Evolutionary conservation across 371 early-diverging fungal genomes (phyloP).

Genomic region (Zychaea mexicana): DNA sequence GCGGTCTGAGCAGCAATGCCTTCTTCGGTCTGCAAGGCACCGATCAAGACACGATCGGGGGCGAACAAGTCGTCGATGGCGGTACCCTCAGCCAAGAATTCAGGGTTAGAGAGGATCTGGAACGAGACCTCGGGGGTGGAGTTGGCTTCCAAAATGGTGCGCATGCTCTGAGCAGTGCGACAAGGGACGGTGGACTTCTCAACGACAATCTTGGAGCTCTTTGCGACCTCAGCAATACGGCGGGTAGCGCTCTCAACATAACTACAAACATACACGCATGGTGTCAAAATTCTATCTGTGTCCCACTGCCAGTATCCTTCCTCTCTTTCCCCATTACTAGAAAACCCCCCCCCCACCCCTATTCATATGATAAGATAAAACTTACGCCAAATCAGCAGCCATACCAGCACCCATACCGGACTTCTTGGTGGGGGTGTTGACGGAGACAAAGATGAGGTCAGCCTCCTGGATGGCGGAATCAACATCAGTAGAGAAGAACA

Average conservation of each 20-base stretch:
- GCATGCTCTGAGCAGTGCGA: slow-evolving; percentile 89
- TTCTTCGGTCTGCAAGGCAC: slow-evolving; percentile 78
- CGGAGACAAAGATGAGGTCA: slow-evolving; percentile 88
- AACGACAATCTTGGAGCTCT: slow-evolving; percentile 86
- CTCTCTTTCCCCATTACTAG: neutral
- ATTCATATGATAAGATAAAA: slow-evolving; percentile 4
- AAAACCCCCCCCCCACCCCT: neutral
- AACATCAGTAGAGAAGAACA: slow-evolving; percentile 85
- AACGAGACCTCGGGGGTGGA: slow-evolving; percentile 73
- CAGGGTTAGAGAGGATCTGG: slow-evolving; percentile 94
- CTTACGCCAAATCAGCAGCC: slow-evolving; percentile 87
- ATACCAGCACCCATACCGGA: slow-evolving; percentile 78
- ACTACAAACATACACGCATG: slow-evolving; percentile 32
- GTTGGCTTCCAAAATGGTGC: slow-evolving; percentile 86
- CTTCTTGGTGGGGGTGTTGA: slow-evolving; percentile 90
- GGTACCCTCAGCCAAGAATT: slow-evolving; percentile 96
- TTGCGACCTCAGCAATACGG: slow-evolving; percentile 86
- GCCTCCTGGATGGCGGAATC: slow-evolving; percentile 76
- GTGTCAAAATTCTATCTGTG: neutral
- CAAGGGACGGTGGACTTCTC: slow-evolving; percentile 97
- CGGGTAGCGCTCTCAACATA: slow-evolving; percentile 88
- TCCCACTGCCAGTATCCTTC: too few species aligned
- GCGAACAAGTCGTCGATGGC: slow-evolving; percentile 83
- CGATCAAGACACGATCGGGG: slow-evolving; percentile 95
- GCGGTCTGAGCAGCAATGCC: slow-evolving; percentile 79